Evolutionary conservation across 2,329 filamentous ascomycete genomes (phyloP).

Genomic region (Trichoderma hamatum): DNA sequence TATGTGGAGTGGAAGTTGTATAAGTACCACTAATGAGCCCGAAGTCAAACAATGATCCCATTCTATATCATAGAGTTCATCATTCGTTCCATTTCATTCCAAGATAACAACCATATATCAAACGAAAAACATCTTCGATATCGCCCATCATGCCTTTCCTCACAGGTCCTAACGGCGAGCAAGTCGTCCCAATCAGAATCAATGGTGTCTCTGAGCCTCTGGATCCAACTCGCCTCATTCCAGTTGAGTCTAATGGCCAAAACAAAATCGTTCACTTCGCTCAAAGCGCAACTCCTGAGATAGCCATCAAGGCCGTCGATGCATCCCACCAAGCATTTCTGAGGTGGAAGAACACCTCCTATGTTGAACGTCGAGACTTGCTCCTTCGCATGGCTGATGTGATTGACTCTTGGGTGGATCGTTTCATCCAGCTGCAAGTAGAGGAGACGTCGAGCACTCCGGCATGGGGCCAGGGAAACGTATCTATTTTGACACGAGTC

Average conservation of each 20-base stretch:
- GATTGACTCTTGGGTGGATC: slow-evolving; percentile 60
- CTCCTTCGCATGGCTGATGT: slow-evolving; percentile 70
- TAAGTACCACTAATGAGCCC: background rate
- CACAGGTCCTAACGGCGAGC: slow-evolving; percentile 20
- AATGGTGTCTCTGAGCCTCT: slow-evolving; percentile 9
- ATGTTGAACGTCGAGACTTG: slow-evolving; percentile 65
- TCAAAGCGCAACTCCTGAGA: slow-evolving; percentile 51
- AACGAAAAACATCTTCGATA: background rate
- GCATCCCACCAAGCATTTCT: slow-evolving; percentile 67
- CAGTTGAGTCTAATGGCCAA: slow-evolving; percentile 4
- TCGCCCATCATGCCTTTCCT: slow-evolving; percentile 11
- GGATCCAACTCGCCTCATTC: slow-evolving; percentile 6
- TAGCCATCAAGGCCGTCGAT: slow-evolving; percentile 57
- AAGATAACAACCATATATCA: background rate
- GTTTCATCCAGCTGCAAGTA: slow-evolving; percentile 64
- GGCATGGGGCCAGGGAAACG: slow-evolving; percentile 48
- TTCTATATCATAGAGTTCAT: background rate
- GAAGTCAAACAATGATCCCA: background rate
- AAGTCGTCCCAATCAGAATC: slow-evolving; percentile 20
- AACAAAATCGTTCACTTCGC: slow-evolving; percentile 17
- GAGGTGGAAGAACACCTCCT: slow-evolving; percentile 67
- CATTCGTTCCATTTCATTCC: background rate
- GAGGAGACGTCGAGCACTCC: slow-evolving; percentile 49
- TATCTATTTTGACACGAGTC: slow-evolving; percentile 40
- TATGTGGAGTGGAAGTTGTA: background rate